A percentile compares a stretch with the other conserved stretches of the same genome.
These are phyloP conservation scores for Medicago lupulina DNA, from an alignment of 306 rosid genomes.

Conservation along the genomic window DNA sequence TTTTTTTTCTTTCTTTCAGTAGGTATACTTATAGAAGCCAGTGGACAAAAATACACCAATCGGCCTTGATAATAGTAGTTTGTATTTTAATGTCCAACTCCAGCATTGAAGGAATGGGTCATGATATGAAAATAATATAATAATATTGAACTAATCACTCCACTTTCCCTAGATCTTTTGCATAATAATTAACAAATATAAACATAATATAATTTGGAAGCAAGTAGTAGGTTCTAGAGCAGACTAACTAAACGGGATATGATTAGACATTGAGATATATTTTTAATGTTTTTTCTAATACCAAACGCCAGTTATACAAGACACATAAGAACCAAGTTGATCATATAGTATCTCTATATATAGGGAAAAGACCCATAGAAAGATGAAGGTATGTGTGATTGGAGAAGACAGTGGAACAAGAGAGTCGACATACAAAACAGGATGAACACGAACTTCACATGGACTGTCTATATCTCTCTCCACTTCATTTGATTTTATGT, in stretches of 20 bases:
- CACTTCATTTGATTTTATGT: background rate
- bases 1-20: no score
- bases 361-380: constrained; percentile 42
- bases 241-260: constrained; percentile 40
- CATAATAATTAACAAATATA: constrained; percentile 25
- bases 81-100: constrained; percentile 32
- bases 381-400: constrained; percentile 45
- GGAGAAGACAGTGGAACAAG: constrained; percentile 53
- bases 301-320: constrained; percentile 10
- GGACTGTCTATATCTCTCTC: constrained; percentile 52
- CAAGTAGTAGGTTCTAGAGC: constrained; percentile 43
- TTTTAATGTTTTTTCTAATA: background rate
- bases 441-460: constrained; percentile 59
- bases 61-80: constrained; percentile 7
- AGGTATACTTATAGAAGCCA: no score
- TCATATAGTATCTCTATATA: constrained; percentile 13
- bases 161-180: constrained; percentile 16
- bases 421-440: constrained; percentile 52
- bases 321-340: constrained; percentile 36
- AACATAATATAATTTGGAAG: background rate
- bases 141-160: background rate
- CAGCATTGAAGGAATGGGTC: constrained; percentile 36
- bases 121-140: constrained; percentile 36
- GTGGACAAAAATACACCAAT: constrained; percentile 6
- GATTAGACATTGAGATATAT: constrained; percentile 40